Base-by-base conservation (phyloP, 23 red algal genomes). In the Gracilaria vermiculophylla region DNA sequence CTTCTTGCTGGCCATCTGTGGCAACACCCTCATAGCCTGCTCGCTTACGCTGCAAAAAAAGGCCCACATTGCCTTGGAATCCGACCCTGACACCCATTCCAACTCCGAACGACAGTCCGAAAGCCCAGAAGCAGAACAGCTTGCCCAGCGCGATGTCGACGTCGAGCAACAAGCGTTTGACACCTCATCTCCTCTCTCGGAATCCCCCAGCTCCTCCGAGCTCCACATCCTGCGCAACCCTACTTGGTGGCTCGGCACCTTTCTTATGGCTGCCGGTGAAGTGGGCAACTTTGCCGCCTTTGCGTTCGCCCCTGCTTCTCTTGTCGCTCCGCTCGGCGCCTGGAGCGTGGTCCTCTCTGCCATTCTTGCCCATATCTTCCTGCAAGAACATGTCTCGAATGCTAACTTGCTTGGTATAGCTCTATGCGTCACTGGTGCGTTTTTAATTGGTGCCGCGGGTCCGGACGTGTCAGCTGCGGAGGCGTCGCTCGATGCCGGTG, bases 211-310 rank as follows among this genome's bases (percentile, higher is more conserved):
- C 20, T 9, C 20, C 4, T 62, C 67, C 51, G 57, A 86, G 33
- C 64, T 85, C 11, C 64, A 61, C 20, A 83, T 90, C 82, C 43
- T 82, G n/a, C 60, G 76, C 44, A 88, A 85, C 61, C 37, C 78
- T 13, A 82, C 81, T 5, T 90, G 76, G 76, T 87, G 92, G 92
- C 80, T 87, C 17, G 93, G 93, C 17, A 88, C 83, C 9, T 70
- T 80, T 50, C 78, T 90, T 6, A 91, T 95, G 93, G 93, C 82
- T 35, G 72, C 86, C 33, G 93, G 93, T 8, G 93, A 95, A 65
- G 52, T 95, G n/a, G 85, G 85, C 16, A 95, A 95, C 73, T 95
- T 95, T 78, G 79, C 87, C 39, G 93, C 93, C 53, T 95, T 95
- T 71, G 93, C 93, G 19, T 95, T 95, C 64, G 83, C 84, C 36